phyloP scores from a whole-genome alignment of 768 basidiomycete genomes.

The Panellus pusillus region DNA sequence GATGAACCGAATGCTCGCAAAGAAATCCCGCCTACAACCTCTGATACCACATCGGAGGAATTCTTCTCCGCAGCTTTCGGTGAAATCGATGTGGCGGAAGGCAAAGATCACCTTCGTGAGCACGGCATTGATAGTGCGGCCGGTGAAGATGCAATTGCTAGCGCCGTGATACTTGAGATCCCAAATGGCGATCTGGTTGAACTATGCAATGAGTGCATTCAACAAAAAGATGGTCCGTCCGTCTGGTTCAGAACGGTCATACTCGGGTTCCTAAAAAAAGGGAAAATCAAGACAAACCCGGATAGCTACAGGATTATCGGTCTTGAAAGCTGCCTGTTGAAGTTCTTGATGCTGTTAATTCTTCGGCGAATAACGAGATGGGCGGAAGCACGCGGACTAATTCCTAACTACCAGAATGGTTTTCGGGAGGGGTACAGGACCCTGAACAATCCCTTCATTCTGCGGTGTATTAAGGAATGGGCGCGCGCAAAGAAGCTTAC shows the following conservation, averaged over 20 bases:
- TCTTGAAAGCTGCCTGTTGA: constrained; percentile 23
- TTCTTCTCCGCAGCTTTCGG: too few relatives aligned
- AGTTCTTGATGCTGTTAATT: constrained; percentile 23
- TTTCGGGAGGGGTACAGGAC: constrained; percentile 19
- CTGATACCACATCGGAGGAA: too few relatives aligned
- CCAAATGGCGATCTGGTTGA: background rate
- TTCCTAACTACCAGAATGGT: constrained; percentile 32
- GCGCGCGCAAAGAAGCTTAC: too few relatives aligned
- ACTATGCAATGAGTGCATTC: background rate
- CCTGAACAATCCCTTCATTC: too few relatives aligned
- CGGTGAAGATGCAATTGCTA: too few relatives aligned
- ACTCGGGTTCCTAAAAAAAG: constrained; percentile 10
- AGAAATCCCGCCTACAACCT: too few relatives aligned
- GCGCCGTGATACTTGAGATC: too few relatives aligned
- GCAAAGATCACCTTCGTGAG: too few relatives aligned
- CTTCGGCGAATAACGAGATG: constrained; percentile 11
- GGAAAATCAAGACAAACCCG: constrained; percentile 15
- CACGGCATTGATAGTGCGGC: too few relatives aligned
- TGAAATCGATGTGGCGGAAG: too few relatives aligned
- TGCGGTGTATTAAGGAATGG: too few relatives aligned
- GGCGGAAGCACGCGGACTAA: constrained; percentile 8
- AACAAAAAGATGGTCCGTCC: background rate
- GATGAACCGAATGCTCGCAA: too few relatives aligned
- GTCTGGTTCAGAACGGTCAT: background rate
- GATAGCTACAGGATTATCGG: constrained; percentile 20